Evolutionary conservation across 352 stramenopile species (phyloP).

Genomic region (Pythium oligandrum): DNA sequence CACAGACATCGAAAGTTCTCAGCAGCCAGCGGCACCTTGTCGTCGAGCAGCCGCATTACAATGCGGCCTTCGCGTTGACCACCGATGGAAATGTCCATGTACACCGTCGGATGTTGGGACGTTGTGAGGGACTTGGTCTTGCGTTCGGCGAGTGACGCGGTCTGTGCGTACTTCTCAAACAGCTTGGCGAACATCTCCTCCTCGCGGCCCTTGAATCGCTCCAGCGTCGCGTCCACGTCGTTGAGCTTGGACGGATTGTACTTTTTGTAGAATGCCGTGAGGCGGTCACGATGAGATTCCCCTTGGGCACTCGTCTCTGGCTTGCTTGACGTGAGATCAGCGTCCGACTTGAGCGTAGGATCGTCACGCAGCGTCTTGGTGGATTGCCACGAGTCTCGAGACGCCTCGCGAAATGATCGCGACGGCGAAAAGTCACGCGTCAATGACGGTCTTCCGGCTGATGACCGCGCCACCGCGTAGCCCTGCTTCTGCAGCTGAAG

Average conservation of each 20-base stretch:
- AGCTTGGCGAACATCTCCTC: conserved; percentile 69
- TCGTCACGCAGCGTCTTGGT: conserved; percentile 21
- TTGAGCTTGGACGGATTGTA: conserved; percentile 58
- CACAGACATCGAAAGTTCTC: conserved; percentile 93
- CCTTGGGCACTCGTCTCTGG: not conserved
- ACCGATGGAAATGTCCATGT: conserved; percentile 93
- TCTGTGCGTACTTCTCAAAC: conserved; percentile 48
- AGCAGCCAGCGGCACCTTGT: conserved; percentile 90
- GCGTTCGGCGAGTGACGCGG: conserved; percentile 26
- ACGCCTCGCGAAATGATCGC: conserved; percentile 27
- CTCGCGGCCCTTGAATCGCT: conserved; percentile 49
- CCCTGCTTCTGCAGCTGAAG: conserved; percentile 43
- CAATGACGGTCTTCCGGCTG: not conserved
- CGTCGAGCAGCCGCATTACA: conserved; percentile 93
- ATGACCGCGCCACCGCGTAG: conserved; percentile 31
- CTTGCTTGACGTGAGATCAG: not conserved
- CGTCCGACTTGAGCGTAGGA: not conserved
- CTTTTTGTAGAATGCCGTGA: conserved; percentile 64
- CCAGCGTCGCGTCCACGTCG: conserved; percentile 50
- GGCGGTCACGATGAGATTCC: conserved; percentile 25
- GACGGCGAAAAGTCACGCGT: conserved; percentile 6
- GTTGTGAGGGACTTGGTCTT: conserved; percentile 56
- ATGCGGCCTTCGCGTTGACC: conserved; percentile 81
- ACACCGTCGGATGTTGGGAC: conserved; percentile 84
- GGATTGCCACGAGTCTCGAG: conserved; percentile 20